Base-by-base conservation (phyloP, 306 rosid genomes). In the Prunus mume region DNA sequence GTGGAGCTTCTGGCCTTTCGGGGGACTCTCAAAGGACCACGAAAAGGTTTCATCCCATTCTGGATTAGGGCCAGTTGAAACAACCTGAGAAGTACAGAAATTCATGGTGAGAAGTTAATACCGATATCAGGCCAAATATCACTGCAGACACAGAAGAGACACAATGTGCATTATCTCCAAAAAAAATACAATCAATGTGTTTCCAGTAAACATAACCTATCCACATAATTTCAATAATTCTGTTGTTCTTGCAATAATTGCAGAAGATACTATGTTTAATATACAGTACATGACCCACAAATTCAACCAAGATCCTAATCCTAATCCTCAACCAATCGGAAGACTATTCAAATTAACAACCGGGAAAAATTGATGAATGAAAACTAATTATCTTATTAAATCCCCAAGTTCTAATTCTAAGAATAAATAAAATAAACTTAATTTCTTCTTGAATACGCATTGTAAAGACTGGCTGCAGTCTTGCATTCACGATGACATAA, bases 21-120 rank as follows among this genome's bases (percentile, higher is more conserved):
- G 98, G 67, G 98, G 97, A 82, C 99, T 95, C 90, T 95, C 97
- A 79, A 95, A 95, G 82, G 97, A 80, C 99, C 99, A 95, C 30
- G 89, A 76, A 86, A 95, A 95, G 90, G 85, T 90, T 88, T 95
- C 99, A 25, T 92, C 97, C 97, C 97, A 92, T 77, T 95, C 96
- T 1, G 97, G 99, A 81, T 89, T 92, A 11, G 99, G 97, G 71
- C 99, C 97, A 28, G 97, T 92, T 46, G 98, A 88, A 65, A 95
- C 92, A 81, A 95, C 89, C 99, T 95, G 92, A 83, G 75, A 64
- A 79, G 57, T 82, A 65, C 55, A 71, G 49, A 70, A 78, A 52
- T 15, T 51, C 56, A 55, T 46, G 49, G 20, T 41, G 45, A 55
- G 55, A 46, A 50, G 60, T 63, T 27, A 62, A 17, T 13, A 15